These are phyloP conservation scores for Kuraishia molischiana DNA, from an alignment of 805 yeast genomes.

Conservation along the genomic window DNA sequence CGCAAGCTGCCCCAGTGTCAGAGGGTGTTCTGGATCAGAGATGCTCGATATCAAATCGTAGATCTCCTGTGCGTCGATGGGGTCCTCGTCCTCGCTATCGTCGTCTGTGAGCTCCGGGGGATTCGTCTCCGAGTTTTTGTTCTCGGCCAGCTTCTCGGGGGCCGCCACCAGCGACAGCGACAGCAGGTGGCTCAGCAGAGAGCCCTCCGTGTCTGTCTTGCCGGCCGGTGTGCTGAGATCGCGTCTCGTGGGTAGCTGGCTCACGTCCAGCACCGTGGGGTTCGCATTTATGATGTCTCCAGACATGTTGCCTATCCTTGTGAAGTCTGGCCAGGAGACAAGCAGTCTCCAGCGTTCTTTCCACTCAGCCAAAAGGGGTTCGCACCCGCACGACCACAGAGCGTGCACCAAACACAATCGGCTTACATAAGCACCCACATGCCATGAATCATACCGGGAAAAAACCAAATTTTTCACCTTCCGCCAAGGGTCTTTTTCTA, in stretches of 20 bases:
- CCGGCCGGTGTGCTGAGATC: slow-evolving; percentile 4
- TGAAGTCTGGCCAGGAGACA: too few relatives aligned
- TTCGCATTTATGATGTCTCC: slow-evolving; percentile 60
- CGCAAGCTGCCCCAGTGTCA: slow-evolving; percentile 87
- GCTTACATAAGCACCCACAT: too few relatives aligned
- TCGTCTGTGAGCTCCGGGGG: slow-evolving; percentile 9
- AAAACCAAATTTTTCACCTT: too few relatives aligned
- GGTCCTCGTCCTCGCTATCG: slow-evolving; percentile 34
- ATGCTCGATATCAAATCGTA: slow-evolving; percentile 78
- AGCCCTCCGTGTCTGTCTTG: slow-evolving; percentile 1
- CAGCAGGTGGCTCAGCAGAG: slow-evolving; percentile 9
- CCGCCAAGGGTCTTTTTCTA: too few relatives aligned
- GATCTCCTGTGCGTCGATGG: slow-evolving; percentile 82
- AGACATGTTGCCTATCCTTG: too few relatives aligned
- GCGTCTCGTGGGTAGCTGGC: slow-evolving; percentile 65
- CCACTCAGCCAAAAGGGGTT: too few relatives aligned
- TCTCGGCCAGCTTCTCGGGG: not conserved
- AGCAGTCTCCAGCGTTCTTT: too few relatives aligned
- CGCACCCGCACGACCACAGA: too few relatives aligned
- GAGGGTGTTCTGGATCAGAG: slow-evolving; percentile 96
- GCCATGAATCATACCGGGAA: too few relatives aligned
- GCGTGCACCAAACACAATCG: too few relatives aligned
- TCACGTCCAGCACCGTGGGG: slow-evolving; percentile 73
- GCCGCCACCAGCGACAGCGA: slow-evolving; percentile 21
- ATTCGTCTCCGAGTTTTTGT: slow-evolving; percentile 2